Evolutionary conservation across 805 yeast species (phyloP), one percentile per base, ranked within the genome.

Genomic region (Saturnispora serradocipensis): DNA sequence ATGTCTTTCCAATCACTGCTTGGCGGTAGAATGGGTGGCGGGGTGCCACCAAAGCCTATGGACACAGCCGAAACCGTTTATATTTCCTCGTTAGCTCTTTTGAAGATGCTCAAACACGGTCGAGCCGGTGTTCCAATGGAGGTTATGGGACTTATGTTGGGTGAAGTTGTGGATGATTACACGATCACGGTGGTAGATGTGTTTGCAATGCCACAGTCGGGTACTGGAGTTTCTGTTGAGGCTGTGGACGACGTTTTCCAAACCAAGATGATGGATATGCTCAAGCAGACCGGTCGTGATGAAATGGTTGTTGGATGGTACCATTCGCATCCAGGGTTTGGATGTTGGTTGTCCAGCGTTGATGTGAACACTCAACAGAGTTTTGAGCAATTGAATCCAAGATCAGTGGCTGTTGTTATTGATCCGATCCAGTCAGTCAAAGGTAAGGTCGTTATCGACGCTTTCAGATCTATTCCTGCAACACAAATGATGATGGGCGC

Each of bases 261-360:
- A 69, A 90, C 98, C 3, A 87, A 84, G 66, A 95, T 93, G 99
- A 93, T 93, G 99, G 99, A 93, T 65, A 93, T 93, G 99, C 77
- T 93, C 64, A 83, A 86, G 70, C 99, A 93, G 68, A 93, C 99
- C 0, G 99, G 99, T n/a, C 79, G 99, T 68, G 97, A 90, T 70
- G 95, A 93, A 67, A 89, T 88, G 88, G 99, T 93, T 50, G 99
- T 93, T 47, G 99, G 99, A 34, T 93, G 99, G 99, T 93, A 93
- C 73, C 99, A 93, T 67, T 90, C 98, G 13, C 99, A 93, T 71
- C 99, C 99, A 4, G 99, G 99, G 16, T 93, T 91, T 67, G 99
- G 99, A n/a, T 93, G 99, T 74, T 93, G 99, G 99, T 76, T 93
- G 60, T 90, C 98, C 11, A 82, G 90, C 28, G 98, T 93, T 28